Base-by-base conservation (phyloP, 2,329 filamentous ascomycete genomes). In the Intubia oerlemansii region DNA sequence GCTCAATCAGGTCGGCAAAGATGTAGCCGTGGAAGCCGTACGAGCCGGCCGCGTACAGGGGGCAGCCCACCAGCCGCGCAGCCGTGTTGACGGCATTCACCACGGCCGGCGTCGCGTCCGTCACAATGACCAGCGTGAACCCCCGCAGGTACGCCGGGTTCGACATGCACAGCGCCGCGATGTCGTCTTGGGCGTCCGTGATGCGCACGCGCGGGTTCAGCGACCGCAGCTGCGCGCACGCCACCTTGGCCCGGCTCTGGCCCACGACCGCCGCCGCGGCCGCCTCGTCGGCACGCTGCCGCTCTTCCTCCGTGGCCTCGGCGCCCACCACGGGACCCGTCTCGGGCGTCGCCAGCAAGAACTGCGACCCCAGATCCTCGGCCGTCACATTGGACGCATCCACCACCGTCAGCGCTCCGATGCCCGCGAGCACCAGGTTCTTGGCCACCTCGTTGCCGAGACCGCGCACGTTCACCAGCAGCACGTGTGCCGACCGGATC, bases 381-480 rank as follows among this genome's bases (percentile, higher is more conserved):
- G 84, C 73, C 1, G 66, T 75, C 32, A 92, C 76, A 8, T 54
- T 36, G 31, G 74, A 69, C 42, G 78, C 65, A 51, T 98, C 88
- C 33, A 88, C 59, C 32, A 98, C 70, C 11, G 85, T 95, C 35
- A 98, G 61, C 18, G 81, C 85, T 32, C 78, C 77, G 42, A 98
- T 77, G 34, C 88, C 88, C 14, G 88, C 84, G 3, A 98, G 68
- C 12, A 93, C 85, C 14, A 98, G 71, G 46, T 95, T 98, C 58
- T 98, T 98, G 37, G 88, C 84, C 31, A 95, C 76, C 53, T 98
- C 88, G 46, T 85, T 90, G 33, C 78, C 82, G 11, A 98, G 66
- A 1, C 78, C 82, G 44, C 77, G 79, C 49, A 92, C 70, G 17
- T 73, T 82, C 39, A 98, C 74, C 36, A 98, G 67, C 25, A 95